Evolutionary conservation across 306 rosid genomes (phyloP).

Genomic region (Castanospermum australe): DNA sequence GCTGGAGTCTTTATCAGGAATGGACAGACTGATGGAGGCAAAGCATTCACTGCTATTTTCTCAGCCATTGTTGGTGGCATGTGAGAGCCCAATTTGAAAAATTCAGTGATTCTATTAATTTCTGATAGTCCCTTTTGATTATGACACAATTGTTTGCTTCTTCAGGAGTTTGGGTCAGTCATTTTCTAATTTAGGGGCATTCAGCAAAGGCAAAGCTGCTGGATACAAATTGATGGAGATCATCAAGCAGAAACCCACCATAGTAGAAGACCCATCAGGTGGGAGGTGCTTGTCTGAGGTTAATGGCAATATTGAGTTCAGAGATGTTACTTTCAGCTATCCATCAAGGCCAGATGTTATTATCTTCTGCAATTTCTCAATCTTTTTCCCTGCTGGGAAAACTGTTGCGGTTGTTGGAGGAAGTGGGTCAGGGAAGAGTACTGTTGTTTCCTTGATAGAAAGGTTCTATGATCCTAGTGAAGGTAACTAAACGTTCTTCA

Average conservation of each 20-base stretch:
- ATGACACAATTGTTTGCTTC: slow-evolving; percentile 14
- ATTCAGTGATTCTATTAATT: not conserved
- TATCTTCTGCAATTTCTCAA: slow-evolving; percentile 75
- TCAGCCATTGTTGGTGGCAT: slow-evolving; percentile 99
- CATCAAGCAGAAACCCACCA: slow-evolving; percentile 83
- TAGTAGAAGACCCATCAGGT: slow-evolving; percentile 65
- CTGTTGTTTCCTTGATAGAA: slow-evolving; percentile 93
- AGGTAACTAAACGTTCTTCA: slow-evolving; percentile 43
- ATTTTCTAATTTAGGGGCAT: slow-evolving; percentile 94
- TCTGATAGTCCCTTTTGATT: not conserved
- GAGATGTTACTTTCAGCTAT: slow-evolving; percentile 86
- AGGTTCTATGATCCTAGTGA: slow-evolving; percentile 96
- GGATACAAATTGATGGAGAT: slow-evolving; percentile 96
- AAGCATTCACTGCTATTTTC: slow-evolving; percentile 96
- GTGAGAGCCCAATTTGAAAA: slow-evolving; percentile 49
- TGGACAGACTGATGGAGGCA: slow-evolving; percentile 95
- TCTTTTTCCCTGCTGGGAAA: slow-evolving; percentile 94
- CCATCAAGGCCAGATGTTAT: slow-evolving; percentile 93
- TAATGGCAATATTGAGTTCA: slow-evolving; percentile 84
- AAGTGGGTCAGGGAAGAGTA: slow-evolving; percentile 97
- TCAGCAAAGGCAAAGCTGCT: slow-evolving; percentile 95
- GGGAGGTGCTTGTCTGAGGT: slow-evolving; percentile 76
- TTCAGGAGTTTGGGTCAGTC: slow-evolving; percentile 99
- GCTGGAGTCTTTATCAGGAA: slow-evolving; percentile 95
- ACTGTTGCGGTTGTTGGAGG: slow-evolving; percentile 97